These are phyloP conservation scores for Epipyxis sp. DNA, from an alignment of 108 stramenopile genomes.

Conservation along the genomic window DNA sequence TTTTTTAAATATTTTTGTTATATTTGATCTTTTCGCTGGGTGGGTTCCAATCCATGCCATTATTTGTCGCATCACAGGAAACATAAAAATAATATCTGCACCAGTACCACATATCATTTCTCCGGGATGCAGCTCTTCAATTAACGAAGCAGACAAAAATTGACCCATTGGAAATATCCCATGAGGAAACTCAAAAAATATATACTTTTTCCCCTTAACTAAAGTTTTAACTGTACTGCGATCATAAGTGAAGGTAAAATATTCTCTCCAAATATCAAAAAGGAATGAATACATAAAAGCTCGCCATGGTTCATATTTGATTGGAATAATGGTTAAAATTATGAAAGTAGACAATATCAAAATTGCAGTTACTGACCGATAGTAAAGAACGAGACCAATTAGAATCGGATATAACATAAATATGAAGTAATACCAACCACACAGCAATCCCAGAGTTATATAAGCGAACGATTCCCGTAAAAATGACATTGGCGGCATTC, in stretches of 20 bases:
- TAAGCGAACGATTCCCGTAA: not conserved
- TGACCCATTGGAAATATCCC: slow-evolving; percentile 35
- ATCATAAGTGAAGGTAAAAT: slow-evolving; percentile 42
- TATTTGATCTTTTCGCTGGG: slow-evolving; percentile 27
- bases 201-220: slow-evolving; percentile 40
- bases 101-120: slow-evolving; percentile 14
- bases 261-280: slow-evolving; percentile 45
- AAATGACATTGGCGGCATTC: slow-evolving; percentile 4
- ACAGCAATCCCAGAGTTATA: slow-evolving; percentile 26
- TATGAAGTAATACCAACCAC: slow-evolving; percentile 28
- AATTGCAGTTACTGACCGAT: slow-evolving; percentile 8
- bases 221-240: slow-evolving; percentile 38
- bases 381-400: not conserved
- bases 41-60: slow-evolving; percentile 33
- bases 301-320: slow-evolving; percentile 27
- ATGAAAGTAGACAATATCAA: not conserved
- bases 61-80: slow-evolving; percentile 29
- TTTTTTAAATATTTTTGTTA: slow-evolving; percentile 25
- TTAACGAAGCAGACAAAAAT: slow-evolving; percentile 30
- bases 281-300: slow-evolving; percentile 42
- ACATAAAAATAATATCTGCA: slow-evolving; percentile 30
- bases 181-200: slow-evolving; percentile 55
- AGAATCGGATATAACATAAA: not conserved
- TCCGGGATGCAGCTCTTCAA: slow-evolving; percentile 19
- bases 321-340: slow-evolving; percentile 28